These are phyloP conservation scores for Eucalyptus victrix DNA, from an alignment of 345 rosid genomes.

Conservation along the genomic window DNA sequence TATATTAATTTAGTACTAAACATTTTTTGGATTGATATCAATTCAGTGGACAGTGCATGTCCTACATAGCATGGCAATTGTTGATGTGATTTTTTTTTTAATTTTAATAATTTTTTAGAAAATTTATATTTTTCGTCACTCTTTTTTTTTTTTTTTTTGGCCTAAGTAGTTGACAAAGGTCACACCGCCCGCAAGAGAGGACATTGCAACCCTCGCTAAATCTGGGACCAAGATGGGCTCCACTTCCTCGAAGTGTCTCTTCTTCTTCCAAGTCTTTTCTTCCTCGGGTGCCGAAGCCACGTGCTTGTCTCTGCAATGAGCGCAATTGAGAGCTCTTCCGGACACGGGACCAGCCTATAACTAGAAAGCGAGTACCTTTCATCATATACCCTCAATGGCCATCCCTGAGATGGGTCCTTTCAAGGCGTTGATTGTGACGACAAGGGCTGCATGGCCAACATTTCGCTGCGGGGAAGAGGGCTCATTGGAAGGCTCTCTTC, in stretches of 20 bases:
- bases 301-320: background rate
- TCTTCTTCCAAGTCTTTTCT: background rate
- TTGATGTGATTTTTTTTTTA: too few species aligned
- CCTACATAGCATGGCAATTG: accelerated
- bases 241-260: background rate
- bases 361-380: background rate
- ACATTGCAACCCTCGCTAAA: accelerated
- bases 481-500: background rate
- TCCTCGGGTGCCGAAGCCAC: background rate
- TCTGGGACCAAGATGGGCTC: background rate
- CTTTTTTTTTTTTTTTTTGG: accelerated
- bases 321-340: accelerated
- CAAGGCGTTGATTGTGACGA: background rate
- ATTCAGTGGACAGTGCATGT: accelerated
- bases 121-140: too few species aligned
- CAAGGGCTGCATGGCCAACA: background rate
- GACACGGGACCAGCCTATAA: background rate
- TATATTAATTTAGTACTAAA: too few species aligned
- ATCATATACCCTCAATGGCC: background rate
- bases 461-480: background rate
- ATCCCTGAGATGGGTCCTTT: background rate
- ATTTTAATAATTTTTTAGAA: too few species aligned
- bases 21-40: accelerated
- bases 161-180: accelerated
- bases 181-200: background rate